phyloP scores from a whole-genome alignment of 495 filamentous ascomycete genomes.

The Penicillium silybi region DNA sequence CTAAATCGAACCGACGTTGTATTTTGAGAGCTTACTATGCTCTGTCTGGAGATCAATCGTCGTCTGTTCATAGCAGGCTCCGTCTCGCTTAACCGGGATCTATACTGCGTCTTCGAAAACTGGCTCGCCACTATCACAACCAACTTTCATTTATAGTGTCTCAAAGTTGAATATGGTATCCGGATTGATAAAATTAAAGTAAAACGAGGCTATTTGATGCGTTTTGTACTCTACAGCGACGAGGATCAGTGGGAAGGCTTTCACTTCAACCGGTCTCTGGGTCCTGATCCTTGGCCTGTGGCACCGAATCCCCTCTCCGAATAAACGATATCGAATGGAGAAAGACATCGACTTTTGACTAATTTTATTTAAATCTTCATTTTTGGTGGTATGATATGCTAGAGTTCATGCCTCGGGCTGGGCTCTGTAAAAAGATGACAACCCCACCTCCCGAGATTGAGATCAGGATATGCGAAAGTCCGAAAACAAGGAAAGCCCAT shows the following conservation, averaged over 20 bases:
- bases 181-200: background rate
- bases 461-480: background rate
- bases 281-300: conserved; percentile 7
- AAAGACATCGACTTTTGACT: background rate
- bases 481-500: conserved; percentile 3
- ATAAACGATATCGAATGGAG: background rate
- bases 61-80: background rate
- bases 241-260: conserved; percentile 14
- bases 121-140: background rate
- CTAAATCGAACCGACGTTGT: background rate
- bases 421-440: background rate
- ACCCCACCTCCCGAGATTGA: background rate
- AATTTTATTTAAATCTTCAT: background rate
- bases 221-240: background rate
- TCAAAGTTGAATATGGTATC: background rate
- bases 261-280: background rate
- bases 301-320: background rate
- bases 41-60: conserved; percentile 10
- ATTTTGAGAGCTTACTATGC: background rate
- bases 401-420: conserved; percentile 6
- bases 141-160: background rate
- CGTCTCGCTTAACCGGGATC: conserved; percentile 13
- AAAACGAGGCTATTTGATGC: background rate
- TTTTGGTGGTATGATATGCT: conserved; percentile 15
- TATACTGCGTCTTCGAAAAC: conserved; percentile 5